Evolutionary conservation across 2,329 filamentous ascomycete species (phyloP), one percentile per base, ranked within the genome.

Genomic region (Purpureocillium takamizusanense): DNA sequence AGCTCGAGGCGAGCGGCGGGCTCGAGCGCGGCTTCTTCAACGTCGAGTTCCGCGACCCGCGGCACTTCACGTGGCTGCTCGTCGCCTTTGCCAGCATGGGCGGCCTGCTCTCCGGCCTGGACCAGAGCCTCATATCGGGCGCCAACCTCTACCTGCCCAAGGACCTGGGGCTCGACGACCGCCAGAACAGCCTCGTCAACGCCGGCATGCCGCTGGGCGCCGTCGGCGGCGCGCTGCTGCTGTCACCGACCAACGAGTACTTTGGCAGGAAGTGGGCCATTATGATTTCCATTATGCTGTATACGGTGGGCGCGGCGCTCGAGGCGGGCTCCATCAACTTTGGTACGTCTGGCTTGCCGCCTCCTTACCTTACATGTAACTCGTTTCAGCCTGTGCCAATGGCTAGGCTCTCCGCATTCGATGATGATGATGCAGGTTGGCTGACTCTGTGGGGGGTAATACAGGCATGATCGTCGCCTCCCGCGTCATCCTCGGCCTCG

Each of bases 81-180:
- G 78, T 83, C 33, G 76, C 70, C 1, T 86, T 86, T 48, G 81
- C 81, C n/a, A 82, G 77, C 13, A 83, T 86, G 78, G 81, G 82
- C 36, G 82, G 82, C 53, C 63, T 86, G 16, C 71, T 86, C 1
- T 83, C 78, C 2, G 82, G 82, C 43, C 67, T 86, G 15, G 82
- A 86, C 51, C 82, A 86, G 59, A 82, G 76, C 33, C 65, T 86
- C 40, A 86, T 86, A 50, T 80, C 74, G 11, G 82, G 82, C 37
- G 82, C 82, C 36, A 81, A 82, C 50, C 63, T 86, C 4, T 81
- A 74, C 53, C 63, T 86, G 33, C 82, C 81, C 3, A 46, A 55
- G 0, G 76, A 78, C 33, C 63, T 86, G 1, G 51, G 62, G 17
- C 66, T 86, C 25, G 61, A 69, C 4, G 60, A 64, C 2, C 62